Percentiles rank a stretch among this genome's conserved stretches.
Conservation (phyloP, 345 rosid genomes). For the Lepidium africanum region DNA sequence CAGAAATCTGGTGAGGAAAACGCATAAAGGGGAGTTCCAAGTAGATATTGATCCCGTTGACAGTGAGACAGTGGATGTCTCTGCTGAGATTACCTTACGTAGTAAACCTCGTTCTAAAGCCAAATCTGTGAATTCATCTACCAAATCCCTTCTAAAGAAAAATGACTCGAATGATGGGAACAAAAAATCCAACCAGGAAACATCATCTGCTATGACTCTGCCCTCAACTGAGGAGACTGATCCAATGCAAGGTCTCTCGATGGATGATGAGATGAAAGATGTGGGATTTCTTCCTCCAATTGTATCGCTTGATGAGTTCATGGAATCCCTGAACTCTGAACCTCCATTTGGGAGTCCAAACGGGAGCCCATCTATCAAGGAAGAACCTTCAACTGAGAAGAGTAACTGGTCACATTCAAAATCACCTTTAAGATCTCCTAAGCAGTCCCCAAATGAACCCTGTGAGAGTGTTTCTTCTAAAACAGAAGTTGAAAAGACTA, state of each 20-base stretch:
- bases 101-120: constrained; percentile 19
- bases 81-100: constrained; percentile 41
- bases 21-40: constrained; percentile 94
- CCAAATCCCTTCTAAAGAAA: constrained; percentile 28
- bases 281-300: constrained; percentile 91
- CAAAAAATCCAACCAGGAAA: constrained; percentile 34
- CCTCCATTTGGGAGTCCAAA: constrained; percentile 70
- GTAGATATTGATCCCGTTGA: constrained; percentile 73
- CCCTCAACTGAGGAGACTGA: constrained; percentile 49
- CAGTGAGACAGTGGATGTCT: constrained; percentile 49
- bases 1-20: constrained; percentile 81
- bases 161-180: constrained; percentile 25
- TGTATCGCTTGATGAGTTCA: constrained; percentile 90
- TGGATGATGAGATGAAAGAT: constrained; percentile 81
- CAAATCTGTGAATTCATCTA: constrained; percentile 4
- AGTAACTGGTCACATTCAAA: constrained; percentile 16
- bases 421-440: constrained; percentile 1
- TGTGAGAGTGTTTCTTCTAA: constrained; percentile 12
- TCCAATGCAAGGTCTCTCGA: constrained; percentile 42
- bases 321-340: constrained; percentile 84
- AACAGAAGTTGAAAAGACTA: constrained; percentile 28
- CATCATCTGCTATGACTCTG: constrained; percentile 40
- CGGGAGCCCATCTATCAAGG: constrained; percentile 24
- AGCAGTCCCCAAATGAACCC: constrained; percentile 33
- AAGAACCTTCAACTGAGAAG: constrained; percentile 27